Evolutionary conservation across 805 yeast species (phyloP).

Genomic region (Brettanomyces naardenensis): DNA sequence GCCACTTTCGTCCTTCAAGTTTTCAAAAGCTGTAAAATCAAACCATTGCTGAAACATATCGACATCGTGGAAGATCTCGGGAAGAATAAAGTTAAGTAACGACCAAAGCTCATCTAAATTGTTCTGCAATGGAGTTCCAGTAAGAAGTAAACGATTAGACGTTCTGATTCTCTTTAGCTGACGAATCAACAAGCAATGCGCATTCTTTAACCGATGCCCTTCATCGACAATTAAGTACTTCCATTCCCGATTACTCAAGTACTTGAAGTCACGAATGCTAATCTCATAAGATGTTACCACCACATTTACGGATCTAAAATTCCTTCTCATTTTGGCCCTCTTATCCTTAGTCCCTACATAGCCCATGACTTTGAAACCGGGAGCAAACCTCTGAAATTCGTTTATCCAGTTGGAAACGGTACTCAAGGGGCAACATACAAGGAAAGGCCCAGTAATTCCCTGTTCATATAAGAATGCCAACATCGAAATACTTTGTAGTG

Average conservation of each 20-base stretch:
- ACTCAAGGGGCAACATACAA: constrained; percentile 75
- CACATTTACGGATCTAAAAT: constrained; percentile 33
- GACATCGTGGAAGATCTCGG: constrained; percentile 87
- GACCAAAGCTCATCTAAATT: constrained; percentile 91
- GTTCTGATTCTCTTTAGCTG: constrained; percentile 62
- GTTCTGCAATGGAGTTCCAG: constrained; percentile 97
- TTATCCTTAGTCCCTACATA: constrained; percentile 58
- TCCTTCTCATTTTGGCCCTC: constrained; percentile 38
- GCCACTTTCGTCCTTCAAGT: constrained; percentile 24
- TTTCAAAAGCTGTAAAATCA: constrained; percentile 60
- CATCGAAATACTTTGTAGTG: constrained; percentile 79
- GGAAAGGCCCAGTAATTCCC: constrained; percentile 70
- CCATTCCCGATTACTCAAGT: constrained; percentile 54
- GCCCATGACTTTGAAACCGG: constrained; percentile 49
- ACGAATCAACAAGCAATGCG: constrained; percentile 66
- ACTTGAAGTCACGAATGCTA: constrained; percentile 57
- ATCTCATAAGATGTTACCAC: constrained; percentile 80
- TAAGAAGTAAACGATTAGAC: constrained; percentile 67
- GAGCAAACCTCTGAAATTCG: constrained; percentile 71
- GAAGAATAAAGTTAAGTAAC: constrained; percentile 78
- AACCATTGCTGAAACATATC: constrained; percentile 92
- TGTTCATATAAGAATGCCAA: constrained; percentile 70
- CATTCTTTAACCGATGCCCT: constrained; percentile 88
- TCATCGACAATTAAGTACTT: constrained; percentile 87
- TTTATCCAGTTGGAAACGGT: constrained; percentile 80